Evolutionary conservation across 1,284 basidiomycete genomes (phyloP), one percentile per base, ranked within the genome.

Genomic region (Inonotus obliquus): DNA sequence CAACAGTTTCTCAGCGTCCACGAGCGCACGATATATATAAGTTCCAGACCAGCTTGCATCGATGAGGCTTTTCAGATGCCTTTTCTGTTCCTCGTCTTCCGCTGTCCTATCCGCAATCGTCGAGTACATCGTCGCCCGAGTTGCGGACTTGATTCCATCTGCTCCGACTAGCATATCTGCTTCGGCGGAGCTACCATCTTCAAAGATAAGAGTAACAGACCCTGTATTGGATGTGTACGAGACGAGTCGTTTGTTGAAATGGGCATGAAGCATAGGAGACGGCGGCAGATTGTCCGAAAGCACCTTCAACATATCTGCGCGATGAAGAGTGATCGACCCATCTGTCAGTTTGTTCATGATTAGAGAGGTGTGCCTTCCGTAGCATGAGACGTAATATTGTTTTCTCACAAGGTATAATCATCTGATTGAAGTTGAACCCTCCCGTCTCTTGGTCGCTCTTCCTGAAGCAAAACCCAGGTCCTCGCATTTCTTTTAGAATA

Each of bases 81-180:
- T 49, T 39, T 47, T 51, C 21, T 41, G 17, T 19, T 38, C 56
- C 17, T 52, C 38, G 17, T 49, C 44, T 65, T 67, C 27, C 57
- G 62, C 37, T 9, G 41, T n/a, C 19, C 52, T 56, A 51, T 65
- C 44, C 38, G 70, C 68, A 60, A 67, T 61, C 49, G 67, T 64
- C 14, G 64, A 66, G 63, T 75, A 73, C 73, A 77, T 73, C 58
- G 72, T 69, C 14, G 65, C 62, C 14, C 78, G 73, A 23, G 73
- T 71, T 17, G 68, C 64, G 1, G 77, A 78, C 61, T 75, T 76
- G 51, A 81, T 74, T 9, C 78, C 79, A 64, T 81, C 78, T 17
- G 76, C 75, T 1, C 78, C 79, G 45, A 79, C 66, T n/a, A 80
- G 71, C 10, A 81, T 53, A 61, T 81, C 77, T 37, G 77, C 75